Evolutionary conservation across 306 rosid genomes (phyloP).

Genomic region (Geum urbanum): DNA sequence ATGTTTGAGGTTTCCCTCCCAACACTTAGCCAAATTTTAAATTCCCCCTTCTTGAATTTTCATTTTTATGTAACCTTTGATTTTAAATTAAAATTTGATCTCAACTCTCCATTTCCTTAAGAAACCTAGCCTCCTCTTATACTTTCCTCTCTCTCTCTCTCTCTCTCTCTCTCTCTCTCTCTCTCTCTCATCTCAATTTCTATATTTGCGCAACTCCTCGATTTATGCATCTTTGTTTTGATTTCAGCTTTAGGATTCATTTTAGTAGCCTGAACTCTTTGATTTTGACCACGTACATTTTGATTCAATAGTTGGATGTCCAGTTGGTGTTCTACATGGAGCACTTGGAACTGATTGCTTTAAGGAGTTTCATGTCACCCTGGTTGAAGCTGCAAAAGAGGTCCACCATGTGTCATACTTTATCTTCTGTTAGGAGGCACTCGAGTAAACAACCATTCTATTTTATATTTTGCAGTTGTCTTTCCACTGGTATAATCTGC

Average conservation of each 20-base stretch:
- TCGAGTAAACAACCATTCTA: not conserved
- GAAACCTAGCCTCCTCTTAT: no score
- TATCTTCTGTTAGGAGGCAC: not conserved
- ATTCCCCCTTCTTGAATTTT: no score
- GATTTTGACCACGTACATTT: conserved; percentile 87
- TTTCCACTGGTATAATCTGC: not conserved
- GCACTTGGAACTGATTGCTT: conserved; percentile 88
- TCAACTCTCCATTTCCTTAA: no score
- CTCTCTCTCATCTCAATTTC: no score
- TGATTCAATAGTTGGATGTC: conserved; percentile 55
- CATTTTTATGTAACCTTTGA: no score
- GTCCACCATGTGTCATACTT: conserved; percentile 31
- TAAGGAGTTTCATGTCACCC: conserved; percentile 66
- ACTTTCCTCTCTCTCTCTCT: no score
- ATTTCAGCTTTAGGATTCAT: conserved; percentile 49
- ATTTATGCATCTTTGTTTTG: conserved; percentile 19
- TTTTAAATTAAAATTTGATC: no score
- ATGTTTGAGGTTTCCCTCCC: no score
- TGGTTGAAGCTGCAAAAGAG: conserved; percentile 76
- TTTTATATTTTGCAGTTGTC: conserved; percentile 9
- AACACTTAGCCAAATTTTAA: no score
- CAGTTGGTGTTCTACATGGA: conserved; percentile 84
- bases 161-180: no score
- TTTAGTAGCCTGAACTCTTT: conserved; percentile 70
- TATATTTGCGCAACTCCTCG: not conserved